These are phyloP conservation scores for Phytophthora megakarya DNA, from an alignment of 352 stramenopile genomes.

Conservation along the genomic window DNA sequence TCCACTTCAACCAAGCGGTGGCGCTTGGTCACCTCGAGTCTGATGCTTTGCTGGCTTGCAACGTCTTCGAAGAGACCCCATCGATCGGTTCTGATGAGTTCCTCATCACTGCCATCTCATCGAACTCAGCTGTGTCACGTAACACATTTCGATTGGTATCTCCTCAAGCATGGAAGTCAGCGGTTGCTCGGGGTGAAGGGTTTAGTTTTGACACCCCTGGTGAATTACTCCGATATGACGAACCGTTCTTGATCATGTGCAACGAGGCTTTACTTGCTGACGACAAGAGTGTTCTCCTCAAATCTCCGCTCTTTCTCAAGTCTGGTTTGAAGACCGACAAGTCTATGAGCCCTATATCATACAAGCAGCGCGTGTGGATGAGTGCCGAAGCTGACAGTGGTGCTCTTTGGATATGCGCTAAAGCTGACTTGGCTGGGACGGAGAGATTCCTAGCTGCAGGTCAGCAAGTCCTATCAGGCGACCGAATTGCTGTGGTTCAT, in stretches of 20 bases:
- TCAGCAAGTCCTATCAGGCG: conserved; percentile 45
- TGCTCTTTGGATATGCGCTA: conserved; percentile 73
- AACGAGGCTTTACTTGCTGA: conserved; percentile 82
- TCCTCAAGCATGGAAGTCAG: conserved; percentile 42
- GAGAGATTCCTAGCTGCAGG: conserved; percentile 75
- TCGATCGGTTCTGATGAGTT: conserved; percentile 81
- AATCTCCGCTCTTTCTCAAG: conserved; percentile 81
- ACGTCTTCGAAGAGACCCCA: conserved; percentile 85
- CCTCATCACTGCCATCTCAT: conserved; percentile 43
- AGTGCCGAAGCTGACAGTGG: conserved; percentile 65
- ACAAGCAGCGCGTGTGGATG: conserved; percentile 82
- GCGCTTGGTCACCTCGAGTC: conserved; percentile 59
- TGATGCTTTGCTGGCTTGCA: conserved; percentile 58
- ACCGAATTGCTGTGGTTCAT: conserved; percentile 69
- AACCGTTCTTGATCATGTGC: conserved; percentile 82
- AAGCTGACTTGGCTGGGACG: conserved; percentile 60
- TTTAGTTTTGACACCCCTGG: conserved; percentile 29
- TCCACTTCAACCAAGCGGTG: conserved; percentile 69
- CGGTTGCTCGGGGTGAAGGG: conserved; percentile 32
- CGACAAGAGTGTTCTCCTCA: conserved; percentile 72
- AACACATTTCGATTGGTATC: conserved; percentile 79
- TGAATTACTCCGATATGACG: conserved; percentile 67
- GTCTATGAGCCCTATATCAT: conserved; percentile 88
- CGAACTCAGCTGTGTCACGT: conserved; percentile 39
- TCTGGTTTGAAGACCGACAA: conserved; percentile 80